Conservation (phyloP, 116 monocot genomes). For the Zostera marina region DNA sequence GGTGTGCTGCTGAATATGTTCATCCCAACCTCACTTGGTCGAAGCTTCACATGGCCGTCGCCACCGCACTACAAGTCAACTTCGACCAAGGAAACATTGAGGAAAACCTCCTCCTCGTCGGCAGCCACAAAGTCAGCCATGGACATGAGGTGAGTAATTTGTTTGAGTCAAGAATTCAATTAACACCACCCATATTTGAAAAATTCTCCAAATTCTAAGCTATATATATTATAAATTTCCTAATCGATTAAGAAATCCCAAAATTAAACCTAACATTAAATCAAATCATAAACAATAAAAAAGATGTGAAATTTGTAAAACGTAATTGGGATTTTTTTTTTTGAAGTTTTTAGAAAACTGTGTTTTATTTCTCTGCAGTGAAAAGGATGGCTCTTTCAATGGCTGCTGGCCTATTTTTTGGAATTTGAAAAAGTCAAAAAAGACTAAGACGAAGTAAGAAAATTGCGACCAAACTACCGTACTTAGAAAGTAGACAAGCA, state of each 20-base stretch:
- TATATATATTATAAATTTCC: too few relatives aligned
- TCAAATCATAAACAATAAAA: too few relatives aligned
- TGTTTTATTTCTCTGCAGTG: not conserved
- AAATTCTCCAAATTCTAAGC: too few relatives aligned
- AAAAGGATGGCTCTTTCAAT: not conserved
- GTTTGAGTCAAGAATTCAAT: not conserved
- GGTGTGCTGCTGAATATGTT: constrained; percentile 7
- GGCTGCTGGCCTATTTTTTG: constrained; percentile 1
- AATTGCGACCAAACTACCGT: too few relatives aligned
- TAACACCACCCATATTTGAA: not conserved
- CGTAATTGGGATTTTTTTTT: not conserved
- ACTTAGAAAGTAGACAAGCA: too few relatives aligned
- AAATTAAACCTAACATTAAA: too few relatives aligned
- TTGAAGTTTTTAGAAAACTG: not conserved
- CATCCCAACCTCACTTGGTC: not conserved
- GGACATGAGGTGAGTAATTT: constrained; percentile 1
- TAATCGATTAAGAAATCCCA: too few relatives aligned
- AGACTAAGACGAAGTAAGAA: too few relatives aligned
- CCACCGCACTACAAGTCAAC: not conserved
- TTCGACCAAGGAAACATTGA: not conserved
- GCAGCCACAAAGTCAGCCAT: not conserved
- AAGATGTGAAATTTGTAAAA: not conserved
- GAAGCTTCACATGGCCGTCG: not conserved
- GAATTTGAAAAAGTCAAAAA: not conserved
- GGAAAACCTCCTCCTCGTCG: not conserved